These are phyloP conservation scores for Cyanophora paradoxa DNA, from an alignment of 78 protist genomes.

Conservation along the genomic window DNA sequence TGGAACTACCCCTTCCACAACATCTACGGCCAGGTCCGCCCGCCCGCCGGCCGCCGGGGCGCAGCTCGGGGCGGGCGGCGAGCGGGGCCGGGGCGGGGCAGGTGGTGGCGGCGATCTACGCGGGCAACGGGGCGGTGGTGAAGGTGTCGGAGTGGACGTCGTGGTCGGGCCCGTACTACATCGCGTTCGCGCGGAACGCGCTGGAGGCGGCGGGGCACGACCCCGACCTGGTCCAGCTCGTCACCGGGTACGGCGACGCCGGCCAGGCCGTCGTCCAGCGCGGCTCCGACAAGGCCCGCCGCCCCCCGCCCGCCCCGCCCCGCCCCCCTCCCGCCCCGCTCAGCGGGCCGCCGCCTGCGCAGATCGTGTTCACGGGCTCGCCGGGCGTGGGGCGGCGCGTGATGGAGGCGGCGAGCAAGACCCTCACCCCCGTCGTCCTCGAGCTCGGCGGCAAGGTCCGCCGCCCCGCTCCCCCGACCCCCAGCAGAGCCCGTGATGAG, in stretches of 20 bases:
- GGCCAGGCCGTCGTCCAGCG: neutral
- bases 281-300: conserved; percentile 7
- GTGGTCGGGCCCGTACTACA: neutral
- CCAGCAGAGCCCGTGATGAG: too few relatives aligned
- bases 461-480: too few relatives aligned
- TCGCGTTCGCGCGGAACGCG: neutral
- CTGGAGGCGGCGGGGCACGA: too few relatives aligned
- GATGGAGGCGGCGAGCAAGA: neutral
- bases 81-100: too few relatives aligned
- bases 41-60: too few relatives aligned
- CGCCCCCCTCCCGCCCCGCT: too few relatives aligned
- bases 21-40: neutral
- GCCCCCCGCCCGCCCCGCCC: too few relatives aligned
- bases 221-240: neutral
- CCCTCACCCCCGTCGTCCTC: conserved; percentile 27
- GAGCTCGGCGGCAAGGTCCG: conserved; percentile 16
- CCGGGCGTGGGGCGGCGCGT: neutral
- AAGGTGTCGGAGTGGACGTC: conserved; percentile 14
- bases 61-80: too few relatives aligned
- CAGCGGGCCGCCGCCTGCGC: too few relatives aligned
- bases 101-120: conserved; percentile 12
- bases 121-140: conserved; percentile 20
- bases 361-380: too few relatives aligned
- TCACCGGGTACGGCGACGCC: neutral
- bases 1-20: conserved; percentile 43